Evolutionary conservation across 2,329 filamentous ascomycete genomes (phyloP).

Genomic region (Hypoxylon sp.): DNA sequence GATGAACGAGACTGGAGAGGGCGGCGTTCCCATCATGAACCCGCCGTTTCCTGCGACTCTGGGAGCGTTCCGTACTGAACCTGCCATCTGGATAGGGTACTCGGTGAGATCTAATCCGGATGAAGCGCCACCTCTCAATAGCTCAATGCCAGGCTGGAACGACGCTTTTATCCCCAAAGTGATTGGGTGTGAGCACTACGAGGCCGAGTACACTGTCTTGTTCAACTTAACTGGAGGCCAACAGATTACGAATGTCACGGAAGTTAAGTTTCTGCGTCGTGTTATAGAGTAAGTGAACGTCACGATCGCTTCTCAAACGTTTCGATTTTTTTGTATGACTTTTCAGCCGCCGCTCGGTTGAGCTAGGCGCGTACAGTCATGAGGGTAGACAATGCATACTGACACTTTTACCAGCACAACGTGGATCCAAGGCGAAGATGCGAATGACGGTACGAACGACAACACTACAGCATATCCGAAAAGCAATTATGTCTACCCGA

Average conservation of each 20-base stretch:
- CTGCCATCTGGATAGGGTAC: slow-evolving; percentile 59
- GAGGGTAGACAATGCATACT: slow-evolving; percentile 16
- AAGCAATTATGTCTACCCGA: slow-evolving; percentile 54
- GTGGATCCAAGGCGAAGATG: slow-evolving; percentile 49
- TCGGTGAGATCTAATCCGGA: slow-evolving; percentile 46
- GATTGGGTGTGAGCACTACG: slow-evolving; percentile 58
- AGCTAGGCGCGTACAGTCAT: background rate
- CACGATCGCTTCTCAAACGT: background rate
- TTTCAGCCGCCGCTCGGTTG: background rate
- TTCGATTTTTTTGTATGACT: too few relatives aligned
- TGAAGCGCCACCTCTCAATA: slow-evolving; percentile 44
- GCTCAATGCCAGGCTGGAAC: slow-evolving; percentile 50
- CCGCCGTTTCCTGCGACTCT: slow-evolving; percentile 54
- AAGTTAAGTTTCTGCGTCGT: slow-evolving; percentile 49
- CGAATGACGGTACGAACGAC: slow-evolving; percentile 57
- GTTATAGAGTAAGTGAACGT: slow-evolving; percentile 52
- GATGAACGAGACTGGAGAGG: slow-evolving; percentile 50
- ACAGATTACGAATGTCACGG: slow-evolving; percentile 51
- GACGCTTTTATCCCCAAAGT: slow-evolving; percentile 56
- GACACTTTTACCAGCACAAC: slow-evolving; percentile 49
- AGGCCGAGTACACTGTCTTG: slow-evolving; percentile 55
- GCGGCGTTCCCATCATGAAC: slow-evolving; percentile 53
- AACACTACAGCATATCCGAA: slow-evolving; percentile 55
- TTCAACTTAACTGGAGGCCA: slow-evolving; percentile 55
- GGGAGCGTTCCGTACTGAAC: slow-evolving; percentile 58